Conservation (phyloP, 2,329 filamentous ascomycete genomes). For the Xylaria polymorpha region DNA sequence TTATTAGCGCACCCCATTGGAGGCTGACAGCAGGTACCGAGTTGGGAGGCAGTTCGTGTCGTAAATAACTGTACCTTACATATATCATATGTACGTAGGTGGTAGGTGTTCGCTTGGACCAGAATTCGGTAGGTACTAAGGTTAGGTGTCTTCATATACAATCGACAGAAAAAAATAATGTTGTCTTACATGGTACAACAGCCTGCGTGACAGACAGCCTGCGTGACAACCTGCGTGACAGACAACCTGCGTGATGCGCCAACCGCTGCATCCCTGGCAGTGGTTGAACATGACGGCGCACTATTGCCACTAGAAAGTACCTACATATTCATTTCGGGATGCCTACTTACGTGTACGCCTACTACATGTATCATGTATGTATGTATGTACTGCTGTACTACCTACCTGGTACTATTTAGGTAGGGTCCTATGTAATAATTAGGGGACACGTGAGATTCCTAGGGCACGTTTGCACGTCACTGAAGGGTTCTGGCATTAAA, state of each 20-base stretch:
- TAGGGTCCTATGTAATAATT: too few relatives aligned
- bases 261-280: conserved; percentile 23
- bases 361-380: too few relatives aligned
- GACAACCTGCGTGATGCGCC: conserved; percentile 25
- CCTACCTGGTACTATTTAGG: too few relatives aligned
- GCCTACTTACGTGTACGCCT: too few relatives aligned
- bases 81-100: conserved; percentile 9
- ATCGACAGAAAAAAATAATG: conserved; percentile 15
- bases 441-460: too few relatives aligned
- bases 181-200: conserved; percentile 36
- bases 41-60: neutral
- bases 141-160: conserved; percentile 20
- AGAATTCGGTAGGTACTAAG: conserved; percentile 6
- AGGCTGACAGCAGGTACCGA: neutral
- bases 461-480: neutral
- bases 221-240: conserved; percentile 20
- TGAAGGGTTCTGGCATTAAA: neutral
- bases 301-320: conserved; percentile 1
- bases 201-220: conserved; percentile 25
- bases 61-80: conserved; percentile 9
- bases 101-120: conserved; percentile 6
- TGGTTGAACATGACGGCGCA: conserved; percentile 3
- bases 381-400: too few relatives aligned
- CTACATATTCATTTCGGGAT: neutral
- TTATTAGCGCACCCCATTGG: conserved; percentile 5